A percentile compares a stretch with the other conserved stretches of the same genome.
Evolutionary conservation across 352 stramenopile genomes (phyloP).

Genomic region (Blastocystis sp.): DNA sequence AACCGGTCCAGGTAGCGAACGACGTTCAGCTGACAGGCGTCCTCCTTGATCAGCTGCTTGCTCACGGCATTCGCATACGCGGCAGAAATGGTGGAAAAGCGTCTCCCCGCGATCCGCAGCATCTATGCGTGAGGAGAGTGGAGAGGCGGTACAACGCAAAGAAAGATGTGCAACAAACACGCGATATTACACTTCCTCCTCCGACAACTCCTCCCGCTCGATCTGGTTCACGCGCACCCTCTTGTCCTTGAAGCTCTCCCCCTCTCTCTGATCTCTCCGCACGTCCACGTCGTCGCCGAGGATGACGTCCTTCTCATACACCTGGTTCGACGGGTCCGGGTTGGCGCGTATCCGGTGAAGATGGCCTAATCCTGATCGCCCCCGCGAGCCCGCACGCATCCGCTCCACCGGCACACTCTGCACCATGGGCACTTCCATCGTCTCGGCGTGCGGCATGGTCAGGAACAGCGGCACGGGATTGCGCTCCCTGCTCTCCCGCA

Average conservation of each 20-base stretch:
- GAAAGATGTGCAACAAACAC: background rate
- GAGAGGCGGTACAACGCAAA: background rate
- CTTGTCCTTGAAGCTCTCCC: background rate
- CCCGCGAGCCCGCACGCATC: background rate
- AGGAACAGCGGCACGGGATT: slow-evolving; percentile 30
- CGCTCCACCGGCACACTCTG: background rate
- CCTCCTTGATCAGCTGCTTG: slow-evolving; percentile 51
- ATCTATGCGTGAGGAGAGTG: background rate
- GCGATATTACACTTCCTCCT: slow-evolving; percentile 13
- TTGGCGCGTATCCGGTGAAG: slow-evolving; percentile 1
- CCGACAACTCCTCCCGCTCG: slow-evolving; percentile 51
- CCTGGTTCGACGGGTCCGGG: slow-evolving; percentile 25
- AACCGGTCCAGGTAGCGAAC: slow-evolving; percentile 53
- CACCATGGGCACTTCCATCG: slow-evolving; percentile 22
- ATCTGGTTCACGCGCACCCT: slow-evolving; percentile 16
- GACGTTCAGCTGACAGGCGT: slow-evolving; percentile 56
- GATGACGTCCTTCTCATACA: slow-evolving; percentile 63
- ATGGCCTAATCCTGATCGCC: background rate
- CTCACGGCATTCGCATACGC: slow-evolving; percentile 10
- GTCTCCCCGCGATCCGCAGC: background rate
- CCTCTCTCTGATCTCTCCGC: background rate
- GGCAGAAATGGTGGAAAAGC: slow-evolving; percentile 16
- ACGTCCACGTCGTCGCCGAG: slow-evolving; percentile 14
- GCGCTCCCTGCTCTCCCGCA: background rate
- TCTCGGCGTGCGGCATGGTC: background rate